Evolutionary conservation across 371 early-diverging fungal genomes (phyloP), one percentile per base, ranked within the genome.

Genomic region (Funneliformis caledonium): DNA sequence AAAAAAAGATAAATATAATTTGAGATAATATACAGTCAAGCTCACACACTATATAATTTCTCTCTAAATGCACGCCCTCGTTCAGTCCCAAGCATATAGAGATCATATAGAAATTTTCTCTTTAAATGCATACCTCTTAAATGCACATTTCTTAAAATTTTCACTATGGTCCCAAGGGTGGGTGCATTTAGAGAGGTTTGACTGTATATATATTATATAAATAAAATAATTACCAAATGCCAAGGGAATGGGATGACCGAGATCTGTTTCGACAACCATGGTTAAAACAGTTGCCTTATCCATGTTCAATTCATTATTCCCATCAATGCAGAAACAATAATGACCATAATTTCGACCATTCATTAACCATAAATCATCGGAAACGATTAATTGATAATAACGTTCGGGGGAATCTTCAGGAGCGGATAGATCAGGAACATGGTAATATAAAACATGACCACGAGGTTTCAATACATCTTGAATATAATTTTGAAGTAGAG

Each of bases 391-490:
- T 64, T 76, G 76, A 43, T 76, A 76, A 76, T 76, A 76, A 62
- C 64, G 42, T n/a, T 73, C 74, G 33, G 74, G 62, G 3, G 76
- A 50, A 50, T 64, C 45, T 22, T 76, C 76, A 37, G 61, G 31
- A 6, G 26, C 56, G 19, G 76, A 76, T 11, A 76, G 33, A 62
- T 76, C 62, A 50, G 76, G 76, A 26, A 33, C 7, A 37, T 76
- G 76, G n/a, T 76, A 76, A 47, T 76, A 76, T 64, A 76, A 82
- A 31, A 56, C 78, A 65, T 43, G 70, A 52, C 56, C 76, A 19
- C 76, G 47, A 62, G 76, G 76, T 64, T 76, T 76, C 43, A 76
- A 64, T n/a, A 76, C 31, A 43, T 76, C 76, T 47, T 50, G 45
- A 33, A 76, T 76, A 22, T 50, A 76, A 76, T 76, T 33, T 43